Percentiles rank a stretch among this genome's conserved stretches.
These are phyloP conservation scores for Penicillium freii DNA, from an alignment of 2,329 filamentous ascomycete genomes.

Conservation along the genomic window DNA sequence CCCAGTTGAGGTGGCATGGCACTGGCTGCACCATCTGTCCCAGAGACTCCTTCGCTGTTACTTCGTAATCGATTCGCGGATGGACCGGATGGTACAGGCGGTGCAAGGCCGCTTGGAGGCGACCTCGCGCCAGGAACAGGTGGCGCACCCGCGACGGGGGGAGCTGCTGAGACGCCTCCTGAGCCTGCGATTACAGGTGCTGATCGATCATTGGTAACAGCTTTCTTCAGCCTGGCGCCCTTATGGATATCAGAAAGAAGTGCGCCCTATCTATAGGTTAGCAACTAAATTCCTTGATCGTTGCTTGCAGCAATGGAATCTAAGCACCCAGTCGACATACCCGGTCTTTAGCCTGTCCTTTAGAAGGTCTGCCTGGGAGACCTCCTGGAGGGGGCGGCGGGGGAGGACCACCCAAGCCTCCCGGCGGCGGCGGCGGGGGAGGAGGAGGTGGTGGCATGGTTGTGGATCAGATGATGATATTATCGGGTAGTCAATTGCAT, in stretches of 20 bases:
- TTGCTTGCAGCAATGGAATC: neutral
- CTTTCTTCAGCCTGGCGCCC: slow-evolving; percentile 75
- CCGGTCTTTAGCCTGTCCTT: slow-evolving; percentile 56
- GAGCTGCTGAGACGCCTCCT: slow-evolving; percentile 56
- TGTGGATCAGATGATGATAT: slow-evolving; percentile 11
- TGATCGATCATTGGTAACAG: slow-evolving; percentile 88
- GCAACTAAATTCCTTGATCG: neutral
- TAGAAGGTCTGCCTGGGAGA: slow-evolving; percentile 58
- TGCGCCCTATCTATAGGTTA: slow-evolving; percentile 63
- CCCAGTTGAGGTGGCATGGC: slow-evolving; percentile 69
- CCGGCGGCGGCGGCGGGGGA: slow-evolving; percentile 67
- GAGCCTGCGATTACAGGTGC: slow-evolving; percentile 66
- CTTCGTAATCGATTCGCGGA: slow-evolving; percentile 67
- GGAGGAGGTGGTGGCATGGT: slow-evolving; percentile 54
- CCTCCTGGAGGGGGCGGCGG: slow-evolving; percentile 57
- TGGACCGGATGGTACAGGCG: slow-evolving; percentile 52
- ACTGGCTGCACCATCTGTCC: slow-evolving; percentile 45
- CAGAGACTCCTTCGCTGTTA: slow-evolving; percentile 66
- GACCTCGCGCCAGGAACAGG: slow-evolving; percentile 62
- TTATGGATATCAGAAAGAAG: slow-evolving; percentile 85
- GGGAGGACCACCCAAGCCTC: slow-evolving; percentile 58
- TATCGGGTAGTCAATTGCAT: slow-evolving; percentile 6
- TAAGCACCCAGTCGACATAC: slow-evolving; percentile 50
- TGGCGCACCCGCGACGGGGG: slow-evolving; percentile 71
- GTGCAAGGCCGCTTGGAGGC: slow-evolving; percentile 27